These are phyloP conservation scores for Wickerhamomyces mucosus DNA, from an alignment of 805 yeast genomes.

Conservation along the genomic window DNA sequence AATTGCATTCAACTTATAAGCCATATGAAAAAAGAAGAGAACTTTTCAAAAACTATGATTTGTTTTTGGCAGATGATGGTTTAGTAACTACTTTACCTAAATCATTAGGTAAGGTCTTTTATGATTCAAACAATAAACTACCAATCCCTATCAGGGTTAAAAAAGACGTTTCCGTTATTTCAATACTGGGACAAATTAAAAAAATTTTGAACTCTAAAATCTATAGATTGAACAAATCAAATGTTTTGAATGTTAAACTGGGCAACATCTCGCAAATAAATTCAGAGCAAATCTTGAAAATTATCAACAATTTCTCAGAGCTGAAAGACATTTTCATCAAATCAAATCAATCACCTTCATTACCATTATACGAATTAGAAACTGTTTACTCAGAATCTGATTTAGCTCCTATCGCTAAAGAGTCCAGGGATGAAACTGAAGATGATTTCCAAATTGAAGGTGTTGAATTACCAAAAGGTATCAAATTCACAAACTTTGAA, in stretches of 20 bases:
- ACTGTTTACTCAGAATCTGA: constrained; percentile 30
- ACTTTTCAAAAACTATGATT: constrained; percentile 55
- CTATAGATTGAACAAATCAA: constrained; percentile 66
- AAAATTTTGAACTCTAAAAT: constrained; percentile 50
- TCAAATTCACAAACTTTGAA: constrained; percentile 52
- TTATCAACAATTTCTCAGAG: constrained; percentile 37
- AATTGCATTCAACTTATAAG: constrained; percentile 77
- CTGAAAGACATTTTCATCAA: constrained; percentile 58
- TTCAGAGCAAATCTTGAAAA: constrained; percentile 40
- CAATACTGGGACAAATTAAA: constrained; percentile 49
- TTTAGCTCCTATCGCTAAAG: constrained; percentile 3
- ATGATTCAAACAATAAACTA: constrained; percentile 41
- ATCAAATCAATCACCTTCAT: constrained; percentile 63
- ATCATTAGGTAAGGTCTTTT: constrained; percentile 73
- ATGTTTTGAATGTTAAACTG: constrained; percentile 51
- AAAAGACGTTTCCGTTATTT: constrained; percentile 32
- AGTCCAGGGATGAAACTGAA: constrained; percentile 13
- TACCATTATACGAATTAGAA: constrained; percentile 73
- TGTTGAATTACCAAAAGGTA: constrained; percentile 22
- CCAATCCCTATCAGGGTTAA: constrained; percentile 57
- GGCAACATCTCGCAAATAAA: constrained; percentile 43
- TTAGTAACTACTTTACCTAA: constrained; percentile 74
- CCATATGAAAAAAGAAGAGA: constrained; percentile 83
- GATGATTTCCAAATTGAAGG: constrained; percentile 23
- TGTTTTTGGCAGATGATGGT: constrained; percentile 80